phyloP scores from a whole-genome alignment of 2,329 filamentous ascomycete genomes.

The Hypoxylon sp. region DNA sequence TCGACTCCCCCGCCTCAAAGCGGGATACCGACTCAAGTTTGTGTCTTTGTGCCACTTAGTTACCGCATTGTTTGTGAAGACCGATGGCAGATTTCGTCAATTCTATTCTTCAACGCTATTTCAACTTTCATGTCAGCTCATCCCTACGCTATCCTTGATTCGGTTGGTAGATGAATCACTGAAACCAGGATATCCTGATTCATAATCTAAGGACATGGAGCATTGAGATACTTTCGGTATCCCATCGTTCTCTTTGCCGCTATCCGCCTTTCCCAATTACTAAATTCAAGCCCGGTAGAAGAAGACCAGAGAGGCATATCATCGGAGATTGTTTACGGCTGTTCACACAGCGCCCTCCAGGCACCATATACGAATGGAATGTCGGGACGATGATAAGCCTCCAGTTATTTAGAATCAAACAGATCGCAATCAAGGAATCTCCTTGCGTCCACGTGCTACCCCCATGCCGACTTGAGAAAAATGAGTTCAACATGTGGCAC shows the following conservation, averaged over 20 bases:
- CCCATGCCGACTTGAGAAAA: constrained; percentile 19
- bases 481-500: constrained; percentile 8
- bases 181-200: neutral
- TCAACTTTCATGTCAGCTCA: neutral
- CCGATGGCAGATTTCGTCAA: neutral
- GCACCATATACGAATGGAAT: neutral
- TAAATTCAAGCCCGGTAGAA: neutral
- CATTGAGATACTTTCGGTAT: neutral
- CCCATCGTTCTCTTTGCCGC: neutral
- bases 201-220: neutral
- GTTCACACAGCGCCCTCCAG: constrained; percentile 1
- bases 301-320: neutral
- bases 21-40: constrained; percentile 11
- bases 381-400: neutral
- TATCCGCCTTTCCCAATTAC: neutral
- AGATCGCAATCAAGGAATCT: constrained; percentile 15
- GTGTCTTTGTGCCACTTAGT: constrained; percentile 11
- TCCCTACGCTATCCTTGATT: neutral
- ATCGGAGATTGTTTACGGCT: neutral
- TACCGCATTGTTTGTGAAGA: constrained; percentile 6
- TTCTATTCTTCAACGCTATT: neutral
- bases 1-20: constrained; percentile 2
- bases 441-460: constrained; percentile 28
- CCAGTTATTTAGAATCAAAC: neutral
- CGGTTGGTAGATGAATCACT: neutral